Percentiles rank a stretch among this genome's conserved stretches.
These are phyloP conservation scores for Parmelia sp. DNA, from an alignment of 495 filamentous ascomycete species.

Conservation along the genomic window DNA sequence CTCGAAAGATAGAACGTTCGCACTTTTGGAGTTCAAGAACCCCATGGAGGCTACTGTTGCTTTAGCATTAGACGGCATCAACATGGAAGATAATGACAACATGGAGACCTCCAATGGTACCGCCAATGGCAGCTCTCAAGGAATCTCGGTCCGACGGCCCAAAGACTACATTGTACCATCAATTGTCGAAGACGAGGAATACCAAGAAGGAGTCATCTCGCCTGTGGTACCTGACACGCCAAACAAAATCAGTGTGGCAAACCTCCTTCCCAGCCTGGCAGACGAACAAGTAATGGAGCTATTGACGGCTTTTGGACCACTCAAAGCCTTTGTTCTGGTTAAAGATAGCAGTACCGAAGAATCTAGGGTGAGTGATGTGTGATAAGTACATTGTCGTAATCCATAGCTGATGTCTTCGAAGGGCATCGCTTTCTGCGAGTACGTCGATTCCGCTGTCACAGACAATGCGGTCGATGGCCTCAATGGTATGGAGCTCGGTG, in stretches of 20 bases:
- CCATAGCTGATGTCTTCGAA: conserved; percentile 34
- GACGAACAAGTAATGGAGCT: conserved; percentile 91
- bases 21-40: conserved; percentile 85
- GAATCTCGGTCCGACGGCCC: conserved; percentile 78
- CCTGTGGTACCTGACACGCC: conserved; percentile 81
- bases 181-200: conserved; percentile 64
- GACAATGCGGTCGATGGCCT: conserved; percentile 85
- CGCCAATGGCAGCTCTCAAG: conserved; percentile 49
- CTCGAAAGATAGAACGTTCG: conserved; percentile 69
- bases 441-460: conserved; percentile 67
- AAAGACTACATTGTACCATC: conserved; percentile 97
- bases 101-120: conserved; percentile 46
- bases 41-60: conserved; percentile 84
- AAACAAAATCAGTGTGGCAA: conserved; percentile 89
- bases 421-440: conserved; percentile 98
- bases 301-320: conserved; percentile 78
- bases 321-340: conserved; percentile 87
- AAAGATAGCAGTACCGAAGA: conserved; percentile 82
- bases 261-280: conserved; percentile 77
- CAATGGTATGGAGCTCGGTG: conserved; percentile 86
- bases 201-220: conserved; percentile 71
- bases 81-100: conserved; percentile 68
- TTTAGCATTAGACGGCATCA: conserved; percentile 80
- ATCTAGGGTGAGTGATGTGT: conserved; percentile 64
- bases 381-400: conserved; percentile 11